phyloP scores from a whole-genome alignment of 2,329 filamentous ascomycete genomes.

The Xylaria multiplex region DNA sequence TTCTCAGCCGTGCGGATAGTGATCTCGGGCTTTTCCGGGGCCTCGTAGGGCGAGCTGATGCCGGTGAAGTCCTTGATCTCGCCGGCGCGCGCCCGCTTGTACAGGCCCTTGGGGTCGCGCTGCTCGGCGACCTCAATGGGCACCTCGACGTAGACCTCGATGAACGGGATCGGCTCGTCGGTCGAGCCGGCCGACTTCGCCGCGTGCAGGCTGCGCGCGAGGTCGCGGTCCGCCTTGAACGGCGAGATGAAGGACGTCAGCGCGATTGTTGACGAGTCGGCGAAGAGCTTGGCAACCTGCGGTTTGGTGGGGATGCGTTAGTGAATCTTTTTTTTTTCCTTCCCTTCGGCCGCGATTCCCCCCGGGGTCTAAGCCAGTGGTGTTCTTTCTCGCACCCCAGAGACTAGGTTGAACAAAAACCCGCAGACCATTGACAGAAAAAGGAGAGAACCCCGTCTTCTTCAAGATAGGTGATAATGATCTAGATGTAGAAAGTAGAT shows the following conservation, averaged over 20 bases:
- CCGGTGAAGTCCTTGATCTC: conserved; percentile 98
- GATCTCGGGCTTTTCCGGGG: conserved; percentile 85
- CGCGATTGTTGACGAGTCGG: conserved; percentile 85
- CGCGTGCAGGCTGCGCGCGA: conserved; percentile 83
- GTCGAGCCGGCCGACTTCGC: conserved; percentile 60
- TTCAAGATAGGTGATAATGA: not conserved
- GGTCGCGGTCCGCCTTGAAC: conserved; percentile 85
- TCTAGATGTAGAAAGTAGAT: not conserved
- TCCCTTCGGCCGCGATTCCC: no score
- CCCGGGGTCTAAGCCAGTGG: no score
- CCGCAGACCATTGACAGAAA: no score
- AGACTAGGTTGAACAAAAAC: no score
- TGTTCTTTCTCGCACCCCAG: no score
- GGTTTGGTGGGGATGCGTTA: conserved; percentile 17
- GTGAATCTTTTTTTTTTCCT: not conserved
- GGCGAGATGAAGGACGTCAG: conserved; percentile 98
- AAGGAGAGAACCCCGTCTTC: no score
- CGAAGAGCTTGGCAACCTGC: conserved; percentile 92
- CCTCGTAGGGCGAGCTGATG: conserved; percentile 94
- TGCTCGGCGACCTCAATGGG: conserved; percentile 91
- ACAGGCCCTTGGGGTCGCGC: conserved; percentile 95
- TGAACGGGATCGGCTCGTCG: conserved; percentile 79
- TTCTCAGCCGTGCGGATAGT: conserved; percentile 84
- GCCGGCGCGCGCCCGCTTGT: conserved; percentile 94
- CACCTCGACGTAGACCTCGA: conserved; percentile 94